Evolutionary conservation across 2,329 filamentous ascomycete genomes (phyloP).

Genomic region (Grosmannia huntii): DNA sequence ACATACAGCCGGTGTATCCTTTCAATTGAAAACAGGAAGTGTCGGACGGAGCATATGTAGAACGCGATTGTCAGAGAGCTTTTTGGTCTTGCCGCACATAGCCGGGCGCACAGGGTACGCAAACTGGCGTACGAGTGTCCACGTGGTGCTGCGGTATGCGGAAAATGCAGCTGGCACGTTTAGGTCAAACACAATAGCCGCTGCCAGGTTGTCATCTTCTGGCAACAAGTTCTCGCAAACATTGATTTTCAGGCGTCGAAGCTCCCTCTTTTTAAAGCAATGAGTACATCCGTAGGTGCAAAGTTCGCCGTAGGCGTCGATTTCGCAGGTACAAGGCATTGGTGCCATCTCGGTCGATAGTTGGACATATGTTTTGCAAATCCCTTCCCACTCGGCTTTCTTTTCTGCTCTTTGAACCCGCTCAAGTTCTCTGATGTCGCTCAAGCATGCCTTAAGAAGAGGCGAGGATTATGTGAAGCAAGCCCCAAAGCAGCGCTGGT

Average conservation of each 20-base stretch:
- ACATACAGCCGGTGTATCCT: neutral
- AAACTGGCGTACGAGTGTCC: conserved; percentile 21
- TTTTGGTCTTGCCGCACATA: neutral
- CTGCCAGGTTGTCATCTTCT: conserved; percentile 15
- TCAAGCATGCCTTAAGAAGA: conserved; percentile 11
- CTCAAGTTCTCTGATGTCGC: conserved; percentile 16
- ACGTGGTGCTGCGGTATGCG: conserved; percentile 29
- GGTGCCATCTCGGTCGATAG: conserved; percentile 17
- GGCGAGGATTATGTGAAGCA: conserved; percentile 28
- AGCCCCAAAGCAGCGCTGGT: conserved; percentile 30
- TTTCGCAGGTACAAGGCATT: conserved; percentile 20
- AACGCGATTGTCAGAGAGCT: conserved; percentile 4
- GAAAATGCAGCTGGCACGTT: conserved; percentile 20
- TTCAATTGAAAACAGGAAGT: neutral
- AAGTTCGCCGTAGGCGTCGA: conserved; percentile 12
- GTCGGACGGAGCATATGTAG: conserved; percentile 5
- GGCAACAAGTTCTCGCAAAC: conserved; percentile 29
- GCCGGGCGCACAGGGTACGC: conserved; percentile 9
- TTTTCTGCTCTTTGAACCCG: conserved; percentile 13
- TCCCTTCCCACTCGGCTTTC: conserved; percentile 20
- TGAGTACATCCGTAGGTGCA: conserved; percentile 20
- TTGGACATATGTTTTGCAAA: conserved; percentile 18
- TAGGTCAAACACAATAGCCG: conserved; percentile 29
- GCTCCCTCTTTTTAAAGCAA: conserved; percentile 20
- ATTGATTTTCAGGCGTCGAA: conserved; percentile 21